Base-by-base conservation (phyloP, 2,329 filamentous ascomycete genomes). In the Trichoderma sp. region DNA sequence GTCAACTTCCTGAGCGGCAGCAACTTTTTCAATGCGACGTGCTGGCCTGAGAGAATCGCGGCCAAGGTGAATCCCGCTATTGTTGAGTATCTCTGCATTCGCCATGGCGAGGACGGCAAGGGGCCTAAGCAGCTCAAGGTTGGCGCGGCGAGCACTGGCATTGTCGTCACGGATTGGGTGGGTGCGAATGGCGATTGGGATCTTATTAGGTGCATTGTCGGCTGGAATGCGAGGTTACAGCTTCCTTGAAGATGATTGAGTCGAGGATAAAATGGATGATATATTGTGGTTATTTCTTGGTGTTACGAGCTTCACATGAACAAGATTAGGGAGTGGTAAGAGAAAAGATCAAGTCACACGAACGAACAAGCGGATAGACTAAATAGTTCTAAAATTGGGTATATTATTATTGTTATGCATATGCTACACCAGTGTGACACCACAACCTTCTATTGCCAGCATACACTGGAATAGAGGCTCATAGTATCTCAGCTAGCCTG, bases 81-180 rank as follows among this genome's bases (percentile, higher is more conserved):
- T 72, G 82, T 92, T 75, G 90, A 92, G 79, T 91, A 92, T 81
- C 83, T 93, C 33, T 92, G 91, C 81, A 84, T 86, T 78, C 84
- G 84, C 14, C 91, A 93, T 81, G 89, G 88, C 63, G 86, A 87
- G 77, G 81, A 85, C 7, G 88, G 86, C 67, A 87, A 87, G 78
- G 89, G 89, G 0, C 86, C 87, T 6, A 84, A 84, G 14, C 83
- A 86, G 76, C 82, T 89, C 68, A 85, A 87, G 63, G 86, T 92
- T 41, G 92, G 93, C 1, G 92, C 95, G 80, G 95, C 93, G 33
- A 89, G 91, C 6, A 97, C 95, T 1, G 97, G 97, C 4, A 91
- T 98, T 76, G 92, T 98, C 62, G 93, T 98, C 31, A 97, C 93
- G 77, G 97, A 99, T 84, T 98, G 94, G 94, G 95, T 98, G 68